Evolutionary conservation across 192 early-diverging fungal genomes (phyloP).

Genomic region (Coemansia sp.): DNA sequence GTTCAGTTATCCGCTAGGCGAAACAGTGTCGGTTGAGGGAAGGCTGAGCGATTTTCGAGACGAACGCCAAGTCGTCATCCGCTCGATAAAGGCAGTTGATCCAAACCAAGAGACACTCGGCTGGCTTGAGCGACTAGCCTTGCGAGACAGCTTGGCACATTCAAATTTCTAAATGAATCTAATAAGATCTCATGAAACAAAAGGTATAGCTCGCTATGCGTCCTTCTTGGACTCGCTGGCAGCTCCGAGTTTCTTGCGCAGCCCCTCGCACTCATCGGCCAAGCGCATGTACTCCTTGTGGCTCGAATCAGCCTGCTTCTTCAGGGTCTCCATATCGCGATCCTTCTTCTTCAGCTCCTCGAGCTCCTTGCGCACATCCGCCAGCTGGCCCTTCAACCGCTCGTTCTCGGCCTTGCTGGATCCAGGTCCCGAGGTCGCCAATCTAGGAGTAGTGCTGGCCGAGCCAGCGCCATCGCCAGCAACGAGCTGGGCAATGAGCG

Average conservation of each 20-base stretch:
- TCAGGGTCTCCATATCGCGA: slow-evolving; percentile 49
- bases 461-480: slow-evolving; percentile 12
- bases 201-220: slow-evolving; percentile 6
- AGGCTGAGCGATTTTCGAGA: slow-evolving; percentile 25
- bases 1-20: slow-evolving; percentile 17
- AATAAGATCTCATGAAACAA: background rate
- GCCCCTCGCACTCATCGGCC: slow-evolving; percentile 42
- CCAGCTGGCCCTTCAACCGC: slow-evolving; percentile 38
- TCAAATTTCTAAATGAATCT: slow-evolving; percentile 1
- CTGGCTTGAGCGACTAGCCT: slow-evolving; percentile 42
- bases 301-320: slow-evolving; percentile 53
- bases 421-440: slow-evolving; percentile 21
- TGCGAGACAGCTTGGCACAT: slow-evolving; percentile 19
- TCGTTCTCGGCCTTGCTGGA: slow-evolving; percentile 31
- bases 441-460: slow-evolving; percentile 8
- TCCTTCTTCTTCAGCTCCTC: slow-evolving; percentile 46
- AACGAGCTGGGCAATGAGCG: slow-evolving; percentile 44
- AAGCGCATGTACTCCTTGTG: slow-evolving; percentile 55
- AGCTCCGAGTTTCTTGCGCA: slow-evolving; percentile 34
- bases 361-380: slow-evolving; percentile 43
- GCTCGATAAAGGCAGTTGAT: slow-evolving; percentile 12
- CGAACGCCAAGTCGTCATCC: slow-evolving; percentile 34
- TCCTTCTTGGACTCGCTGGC: slow-evolving; percentile 49
- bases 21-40: slow-evolving; percentile 32
- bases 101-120: slow-evolving; percentile 37